Percentiles rank a stretch among this genome's conserved stretches.
Conservation (phyloP, 1,284 basidiomycete genomes). For the Rhodotorula glutinis region DNA sequence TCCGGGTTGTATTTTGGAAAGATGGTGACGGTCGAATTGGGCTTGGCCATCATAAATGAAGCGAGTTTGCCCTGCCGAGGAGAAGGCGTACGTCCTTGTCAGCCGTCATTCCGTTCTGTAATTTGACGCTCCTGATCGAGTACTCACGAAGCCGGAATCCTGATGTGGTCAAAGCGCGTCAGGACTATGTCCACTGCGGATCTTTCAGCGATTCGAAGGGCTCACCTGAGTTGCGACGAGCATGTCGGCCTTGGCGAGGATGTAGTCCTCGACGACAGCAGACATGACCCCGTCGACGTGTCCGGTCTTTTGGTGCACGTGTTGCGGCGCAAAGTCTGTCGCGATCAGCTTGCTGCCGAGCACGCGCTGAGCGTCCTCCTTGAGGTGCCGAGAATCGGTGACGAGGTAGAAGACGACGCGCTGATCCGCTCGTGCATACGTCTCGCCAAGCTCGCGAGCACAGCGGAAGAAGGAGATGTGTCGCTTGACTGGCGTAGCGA, state of each 20-base stretch:
- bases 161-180: neutral
- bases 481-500: conserved; percentile 15
- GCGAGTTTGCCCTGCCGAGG: conserved; percentile 28
- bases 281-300: conserved; percentile 25
- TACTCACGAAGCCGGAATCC: conserved; percentile 23
- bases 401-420: conserved; percentile 32
- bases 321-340: conserved; percentile 25
- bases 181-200: no score
- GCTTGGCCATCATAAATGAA: conserved; percentile 24
- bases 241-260: conserved; percentile 25
- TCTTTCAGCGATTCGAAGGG: neutral
- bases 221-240: conserved; percentile 28
- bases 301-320: conserved; percentile 23
- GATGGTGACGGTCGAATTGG: conserved; percentile 29
- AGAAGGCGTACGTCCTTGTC: neutral
- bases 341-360: conserved; percentile 24
- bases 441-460: conserved; percentile 27
- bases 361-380: conserved; percentile 19
- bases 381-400: conserved; percentile 24
- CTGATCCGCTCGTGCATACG: conserved; percentile 22
- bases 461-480: conserved; percentile 33
- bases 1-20: conserved; percentile 31
- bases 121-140: neutral
- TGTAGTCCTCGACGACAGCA: conserved; percentile 33
- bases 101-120: neutral